phyloP scores from a whole-genome alignment of 805 yeast species.

The Candida maesae region DNA sequence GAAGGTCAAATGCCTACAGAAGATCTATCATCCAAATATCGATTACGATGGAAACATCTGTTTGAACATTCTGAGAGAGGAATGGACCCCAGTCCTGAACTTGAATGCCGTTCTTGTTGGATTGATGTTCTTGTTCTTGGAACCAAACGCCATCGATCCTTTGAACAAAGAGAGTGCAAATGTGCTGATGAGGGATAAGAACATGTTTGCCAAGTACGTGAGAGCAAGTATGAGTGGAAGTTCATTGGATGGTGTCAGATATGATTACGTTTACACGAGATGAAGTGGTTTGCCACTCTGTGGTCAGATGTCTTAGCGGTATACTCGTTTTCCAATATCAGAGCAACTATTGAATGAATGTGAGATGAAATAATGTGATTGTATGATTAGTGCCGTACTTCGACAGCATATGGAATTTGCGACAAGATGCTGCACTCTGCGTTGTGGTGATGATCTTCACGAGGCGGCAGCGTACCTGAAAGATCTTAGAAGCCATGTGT shows the following conservation, averaged over 20 bases:
- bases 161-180: slow-evolving; percentile 87
- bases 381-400: too few relatives aligned
- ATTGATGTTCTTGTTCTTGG: slow-evolving; percentile 76
- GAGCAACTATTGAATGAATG: too few relatives aligned
- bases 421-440: too few relatives aligned
- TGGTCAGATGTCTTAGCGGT: too few relatives aligned
- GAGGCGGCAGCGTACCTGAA: too few relatives aligned
- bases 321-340: too few relatives aligned
- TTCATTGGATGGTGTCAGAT: slow-evolving; percentile 48
- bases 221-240: slow-evolving; percentile 70
- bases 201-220: slow-evolving; percentile 55
- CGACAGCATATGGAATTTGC: too few relatives aligned
- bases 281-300: slow-evolving; percentile 9
- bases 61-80: slow-evolving; percentile 85
- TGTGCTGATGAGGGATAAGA: slow-evolving; percentile 41
- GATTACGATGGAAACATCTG: slow-evolving; percentile 90
- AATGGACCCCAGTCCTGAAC: slow-evolving; percentile 92
- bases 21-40: slow-evolving; percentile 91
- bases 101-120: slow-evolving; percentile 82
- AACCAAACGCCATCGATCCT: slow-evolving; percentile 91
- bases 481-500: too few relatives aligned
- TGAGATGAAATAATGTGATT: too few relatives aligned
- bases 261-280: slow-evolving; percentile 50
- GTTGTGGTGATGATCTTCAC: too few relatives aligned
- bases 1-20: slow-evolving; percentile 63